These are phyloP conservation scores for Kodamaea neixiangensis DNA, from an alignment of 805 yeast species.

Conservation along the genomic window DNA sequence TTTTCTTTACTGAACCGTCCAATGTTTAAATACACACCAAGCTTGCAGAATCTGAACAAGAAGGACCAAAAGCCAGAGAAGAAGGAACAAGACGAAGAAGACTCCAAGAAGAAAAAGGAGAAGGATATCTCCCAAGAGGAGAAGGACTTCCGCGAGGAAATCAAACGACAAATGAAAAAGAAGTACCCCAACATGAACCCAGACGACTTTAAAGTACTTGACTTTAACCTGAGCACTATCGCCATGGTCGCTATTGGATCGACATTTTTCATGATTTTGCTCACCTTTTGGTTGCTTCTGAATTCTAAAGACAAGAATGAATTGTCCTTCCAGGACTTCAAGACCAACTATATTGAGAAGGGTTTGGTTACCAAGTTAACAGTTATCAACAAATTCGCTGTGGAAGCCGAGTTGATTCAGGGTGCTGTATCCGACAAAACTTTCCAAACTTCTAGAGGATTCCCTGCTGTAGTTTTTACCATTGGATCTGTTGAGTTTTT, in stretches of 20 bases:
- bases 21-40: background rate
- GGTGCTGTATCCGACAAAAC: conserved; percentile 46
- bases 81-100: conserved; percentile 12
- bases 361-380: conserved; percentile 74
- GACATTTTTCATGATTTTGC: conserved; percentile 20
- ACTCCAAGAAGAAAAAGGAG: conserved; percentile 11
- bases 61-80: conserved; percentile 14
- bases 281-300: conserved; percentile 20
- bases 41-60: background rate
- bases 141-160: conserved; percentile 35
- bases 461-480: conserved; percentile 65
- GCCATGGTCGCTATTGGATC: conserved; percentile 15
- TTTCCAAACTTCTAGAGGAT: conserved; percentile 37
- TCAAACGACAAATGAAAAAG: conserved; percentile 31
- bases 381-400: conserved; percentile 73
- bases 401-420: conserved; percentile 62
- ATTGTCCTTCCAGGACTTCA: conserved; percentile 78
- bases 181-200: conserved; percentile 30
- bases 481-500: conserved; percentile 86
- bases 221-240: conserved; percentile 18
- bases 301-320: conserved; percentile 25
- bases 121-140: conserved; percentile 28
- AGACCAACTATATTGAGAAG: conserved; percentile 70
- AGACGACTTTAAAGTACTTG: conserved; percentile 33
- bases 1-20: conserved; percentile 1